phyloP scores from a whole-genome alignment of 495 filamentous ascomycete genomes.

The Sordaria brevicollis region DNA sequence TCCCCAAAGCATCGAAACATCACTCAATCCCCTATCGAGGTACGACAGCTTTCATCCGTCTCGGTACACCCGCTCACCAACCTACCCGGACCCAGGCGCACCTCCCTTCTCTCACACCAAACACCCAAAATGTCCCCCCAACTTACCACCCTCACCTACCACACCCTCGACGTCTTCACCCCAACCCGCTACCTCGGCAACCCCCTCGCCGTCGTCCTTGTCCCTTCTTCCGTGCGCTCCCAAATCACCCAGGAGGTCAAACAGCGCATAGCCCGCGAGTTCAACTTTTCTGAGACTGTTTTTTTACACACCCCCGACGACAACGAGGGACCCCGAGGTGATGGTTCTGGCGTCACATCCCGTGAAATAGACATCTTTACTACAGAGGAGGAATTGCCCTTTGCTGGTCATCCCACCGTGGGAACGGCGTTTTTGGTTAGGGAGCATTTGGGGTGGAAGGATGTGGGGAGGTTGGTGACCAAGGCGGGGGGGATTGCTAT shows the following conservation, averaged over 20 bases:
- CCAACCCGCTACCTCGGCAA: slow-evolving; percentile 47
- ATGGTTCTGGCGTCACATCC: neutral
- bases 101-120: neutral
- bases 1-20: neutral
- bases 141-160: slow-evolving; percentile 32
- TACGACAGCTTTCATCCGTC: neutral
- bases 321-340: slow-evolving; percentile 1
- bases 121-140: neutral
- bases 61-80: neutral
- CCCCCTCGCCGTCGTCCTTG: slow-evolving; percentile 52
- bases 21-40: neutral
- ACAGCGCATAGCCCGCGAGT: slow-evolving; percentile 60
- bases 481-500: slow-evolving; percentile 48
- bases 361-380: slow-evolving; percentile 64
- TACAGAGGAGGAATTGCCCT: slow-evolving; percentile 49
- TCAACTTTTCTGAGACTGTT: slow-evolving; percentile 79
- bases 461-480: slow-evolving; percentile 38
- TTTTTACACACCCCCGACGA: slow-evolving; percentile 51
- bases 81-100: neutral
- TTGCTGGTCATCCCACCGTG: slow-evolving; percentile 72
- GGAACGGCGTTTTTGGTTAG: slow-evolving; percentile 50
- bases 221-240: slow-evolving; percentile 28
- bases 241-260: slow-evolving; percentile 42
- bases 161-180: slow-evolving; percentile 64
- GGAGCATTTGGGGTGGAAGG: slow-evolving; percentile 21